phyloP scores from a whole-genome alignment of 805 yeast genomes.

The Zygoascus tannicola region DNA sequence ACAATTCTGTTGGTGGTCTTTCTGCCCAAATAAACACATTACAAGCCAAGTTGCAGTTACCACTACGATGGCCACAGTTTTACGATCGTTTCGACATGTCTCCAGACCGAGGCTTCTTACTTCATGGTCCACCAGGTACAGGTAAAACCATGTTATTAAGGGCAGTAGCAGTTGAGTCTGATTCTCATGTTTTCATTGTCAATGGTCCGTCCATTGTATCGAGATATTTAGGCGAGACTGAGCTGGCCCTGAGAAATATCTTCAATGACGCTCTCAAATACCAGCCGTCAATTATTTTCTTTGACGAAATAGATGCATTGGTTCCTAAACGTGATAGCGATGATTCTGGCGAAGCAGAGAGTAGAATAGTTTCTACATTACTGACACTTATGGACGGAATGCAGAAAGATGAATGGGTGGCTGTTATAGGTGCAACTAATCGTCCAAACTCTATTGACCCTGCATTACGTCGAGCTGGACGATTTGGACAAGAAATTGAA shows the following conservation, averaged over 20 bases:
- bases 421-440: slow-evolving; percentile 94
- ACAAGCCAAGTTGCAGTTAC: slow-evolving; percentile 63
- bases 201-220: slow-evolving; percentile 90
- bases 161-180: slow-evolving; percentile 64
- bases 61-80: slow-evolving; percentile 65
- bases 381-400: slow-evolving; percentile 96
- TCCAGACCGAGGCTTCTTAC: slow-evolving; percentile 94
- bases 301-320: slow-evolving; percentile 90
- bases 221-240: slow-evolving; percentile 91
- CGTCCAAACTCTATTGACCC: slow-evolving; percentile 81
- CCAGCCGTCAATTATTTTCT: slow-evolving; percentile 80
- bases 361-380: slow-evolving; percentile 82
- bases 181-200: slow-evolving; percentile 77
- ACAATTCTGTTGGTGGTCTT: slow-evolving; percentile 70
- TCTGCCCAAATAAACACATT: slow-evolving; percentile 50
- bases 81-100: slow-evolving; percentile 82
- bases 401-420: slow-evolving; percentile 94
- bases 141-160: slow-evolving; percentile 90
- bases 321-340: slow-evolving; percentile 80
- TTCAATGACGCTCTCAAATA: slow-evolving; percentile 77
- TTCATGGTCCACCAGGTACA: slow-evolving; percentile 99
- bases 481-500: slow-evolving; percentile 84
- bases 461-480: slow-evolving; percentile 76
- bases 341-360: slow-evolving; percentile 84
- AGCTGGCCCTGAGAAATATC: slow-evolving; percentile 66